Base-by-base conservation (phyloP, 2,329 filamentous ascomycete genomes). In the Diaporthe capsici region DNA sequence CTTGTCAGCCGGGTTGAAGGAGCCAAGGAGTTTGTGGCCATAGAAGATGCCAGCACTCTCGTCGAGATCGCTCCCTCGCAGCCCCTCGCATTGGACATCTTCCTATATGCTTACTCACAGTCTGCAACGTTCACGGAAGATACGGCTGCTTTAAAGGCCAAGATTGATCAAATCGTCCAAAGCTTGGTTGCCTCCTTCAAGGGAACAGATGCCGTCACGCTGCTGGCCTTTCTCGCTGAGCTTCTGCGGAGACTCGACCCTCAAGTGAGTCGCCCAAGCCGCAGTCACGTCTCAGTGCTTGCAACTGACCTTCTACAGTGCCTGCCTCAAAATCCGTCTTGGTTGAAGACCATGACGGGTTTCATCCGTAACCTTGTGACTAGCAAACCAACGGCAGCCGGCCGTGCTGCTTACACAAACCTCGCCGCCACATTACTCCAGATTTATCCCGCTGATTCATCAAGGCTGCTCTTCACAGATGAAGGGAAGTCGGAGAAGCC, bases 331-430 rank as follows among this genome's bases (percentile, higher is more conserved):
- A 83, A 85, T 49, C 89, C 90, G 0, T 83, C 82, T 76, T 93
- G 92, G 92, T 85, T 93, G 17, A 81, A 81, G 12, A 79, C 84
- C 5, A 79, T 90, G 2, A 82, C 87, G 53, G 81, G 78, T 22
- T 86, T 89, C 72, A 87, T 93, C 77, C 87, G 86, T 25, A 86
- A 85, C 39, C 85, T 93, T 13, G 87, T 90, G n/a, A 84, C 84
- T 2, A 89, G 86, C 75, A 88, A 88, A 9, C 91, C 91, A 68
- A 90, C 88, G 1, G 83, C 87, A 3, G 86, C 87, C 74, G 88
- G 89, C 17, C 87, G 92, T 44, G 85, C 88, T 28, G 90, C 91
- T 4, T 92, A 91, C 79, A 92, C 89, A 12, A 89, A 90, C 72
- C 87, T 91, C 28, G 85, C 90, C 4, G 90, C 90, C 3, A 86